Base-by-base conservation (phyloP, 1,139 yeast genomes). In the Saccharomyces hybrid region DNA sequence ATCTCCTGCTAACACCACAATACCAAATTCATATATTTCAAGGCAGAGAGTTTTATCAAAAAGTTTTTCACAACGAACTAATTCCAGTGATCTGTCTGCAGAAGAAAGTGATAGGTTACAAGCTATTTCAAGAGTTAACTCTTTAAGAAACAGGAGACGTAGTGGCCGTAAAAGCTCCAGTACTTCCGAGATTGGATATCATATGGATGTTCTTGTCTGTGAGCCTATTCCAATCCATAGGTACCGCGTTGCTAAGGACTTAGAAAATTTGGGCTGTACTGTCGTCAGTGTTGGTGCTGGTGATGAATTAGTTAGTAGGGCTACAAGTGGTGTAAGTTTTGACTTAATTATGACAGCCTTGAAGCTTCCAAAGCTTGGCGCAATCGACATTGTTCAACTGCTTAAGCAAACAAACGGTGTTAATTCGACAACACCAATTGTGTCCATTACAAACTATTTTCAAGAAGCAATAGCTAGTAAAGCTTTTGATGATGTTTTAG, bases 201-300 rank as follows among this genome's bases (percentile, higher is more conserved):
- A 64, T 42, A 51, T 87, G 57, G 95, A 88, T 68, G 83, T 89
- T 2, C 73, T 91, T 50, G 77, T 89, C 31, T 90, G 97, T 71
- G 97, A 90, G 64, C 90, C 95, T 3, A 88, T 88, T 58, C 93
- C 97, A 0, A 86, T 86, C 52, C 85, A 88, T 59, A 73, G 96
- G 50, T 89, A 82, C 66, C 78, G 88, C 9, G 78, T 86, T 47
- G 80, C 83, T 50, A 80, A 79, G 56, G 76, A 85, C 62, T 73
- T 93, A 56, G 89, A 84, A 57, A 77, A 79, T 54, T 69, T 86
- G 34, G 96, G 95, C 0, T 89, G 97, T 71, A 81, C 86, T 13
- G 96, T 89, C 7, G 88, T 88, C 6, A 76, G 89, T 1, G 88
- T 88, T 5, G 75, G 83, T 0, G 84, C 85, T 59, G 96, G 96